Base-by-base conservation (phyloP, 345 rosid species). In the Eucalyptus caleyi region DNA sequence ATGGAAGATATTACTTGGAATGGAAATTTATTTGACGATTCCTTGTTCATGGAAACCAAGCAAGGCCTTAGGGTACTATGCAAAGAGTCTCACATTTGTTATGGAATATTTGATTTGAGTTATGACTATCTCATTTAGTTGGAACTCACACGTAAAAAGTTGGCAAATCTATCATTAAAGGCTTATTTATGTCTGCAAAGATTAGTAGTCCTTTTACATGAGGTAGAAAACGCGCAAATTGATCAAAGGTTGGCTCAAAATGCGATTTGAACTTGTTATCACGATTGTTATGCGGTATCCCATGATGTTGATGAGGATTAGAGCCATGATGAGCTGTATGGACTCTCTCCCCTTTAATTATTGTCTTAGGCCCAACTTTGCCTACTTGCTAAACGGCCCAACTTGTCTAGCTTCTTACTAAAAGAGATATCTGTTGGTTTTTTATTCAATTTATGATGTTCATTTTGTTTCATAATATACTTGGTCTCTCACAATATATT, bases 131-230 rank as follows among this genome's bases (percentile, higher is more conserved):
- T 16, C 24, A 1, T 67, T 9, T 10, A 16, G 2, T 4, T 8
- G 5, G 5, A 32, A 32, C 1, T 2, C 3, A 1, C 6, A 3
- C 3, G 7, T 67, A 0, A 18, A 67, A 67, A 32, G 42, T 67
- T 67, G 12, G 1, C 23, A 5, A 67, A 21, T 16, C 40, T 67
- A 16, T 67, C 80, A 32, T 32, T 32, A 30, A 1, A 67, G 42
- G 56, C 56, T 53, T 53, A 53, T 53, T 3, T 18, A 9, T 32
- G 40, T 32, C 1, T 67, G 6, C 40, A 67, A 32, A 16, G 23
- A 10, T 67, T 32, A 32, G 24, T 16, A 32, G 80, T 67, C 42
- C 1, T 67, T 67, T 67, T 67, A 67, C 42, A 67, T 16, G 5
- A 67, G 23, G 40, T 67, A 67, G 21, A 16, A 21, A 67, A 32